Evolutionary conservation across 306 rosid genomes (phyloP).

Genomic region (Erythrophleum fordii): DNA sequence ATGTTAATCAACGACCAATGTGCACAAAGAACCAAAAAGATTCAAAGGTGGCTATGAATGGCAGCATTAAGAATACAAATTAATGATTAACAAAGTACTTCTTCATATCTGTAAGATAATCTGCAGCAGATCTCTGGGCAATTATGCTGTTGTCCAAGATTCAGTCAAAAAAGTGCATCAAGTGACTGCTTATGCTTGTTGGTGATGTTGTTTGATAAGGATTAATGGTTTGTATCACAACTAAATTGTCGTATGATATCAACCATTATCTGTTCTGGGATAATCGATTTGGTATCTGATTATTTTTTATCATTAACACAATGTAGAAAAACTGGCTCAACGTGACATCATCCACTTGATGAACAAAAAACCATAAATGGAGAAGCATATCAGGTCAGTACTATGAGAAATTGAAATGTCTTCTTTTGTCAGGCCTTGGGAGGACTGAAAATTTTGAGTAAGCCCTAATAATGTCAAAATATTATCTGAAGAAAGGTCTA

Average conservation of each 20-base stretch:
- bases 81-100: conserved; percentile 1
- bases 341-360: neutral
- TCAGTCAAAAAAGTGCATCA: neutral
- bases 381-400: no score
- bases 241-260: conserved; percentile 1
- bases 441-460: no score
- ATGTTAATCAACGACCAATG: neutral
- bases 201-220: neutral
- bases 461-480: no score
- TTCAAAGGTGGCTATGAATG: no score
- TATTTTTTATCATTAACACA: neutral
- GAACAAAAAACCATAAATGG: neutral
- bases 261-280: neutral
- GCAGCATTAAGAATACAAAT: neutral
- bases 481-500: neutral
- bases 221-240: neutral
- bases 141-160: neutral
- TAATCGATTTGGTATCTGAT: neutral
- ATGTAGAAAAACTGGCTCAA: neutral
- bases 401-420: no score
- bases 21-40: neutral
- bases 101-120: neutral
- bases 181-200: neutral
- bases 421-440: no score
- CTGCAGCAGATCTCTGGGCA: neutral